Evolutionary conservation across 1,284 basidiomycete genomes (phyloP), one percentile per base, ranked within the genome.

Genomic region (Stygiomarasmius scandens): DNA sequence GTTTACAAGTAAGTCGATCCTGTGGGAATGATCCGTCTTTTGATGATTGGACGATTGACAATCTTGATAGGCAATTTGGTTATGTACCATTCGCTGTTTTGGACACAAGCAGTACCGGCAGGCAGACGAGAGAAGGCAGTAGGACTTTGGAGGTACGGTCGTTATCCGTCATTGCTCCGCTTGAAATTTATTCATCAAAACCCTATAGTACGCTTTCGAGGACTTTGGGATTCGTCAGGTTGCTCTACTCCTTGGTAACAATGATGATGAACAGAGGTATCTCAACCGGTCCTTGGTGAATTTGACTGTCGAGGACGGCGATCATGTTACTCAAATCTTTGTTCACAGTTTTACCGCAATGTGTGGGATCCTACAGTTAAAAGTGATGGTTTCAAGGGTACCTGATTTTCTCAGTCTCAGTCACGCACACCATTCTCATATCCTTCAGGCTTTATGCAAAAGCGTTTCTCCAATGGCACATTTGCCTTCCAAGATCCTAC

Each of bases 51-150:
- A n/a, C n/a, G n/a, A 44, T 43, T 46, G 36, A 54, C 3, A 32
- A 19, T 50, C 27, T 47, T n/a, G 54, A 3, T 52, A 87, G 85
- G 59, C 69, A 85, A 74, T 85, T 77, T 60, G 85, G 85, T 12
- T 89, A 80, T 64, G 82, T 89, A 6, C 86, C 86, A 0, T 86
- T 82, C 59, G 83, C 78, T 10, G 85, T 83, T 2, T 70, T 88
- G 20, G 86, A 87, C 61, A 74, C 79, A 0, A 72, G 77, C 3
- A 85, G 84, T 63, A 85, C 82, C 0, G 86, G 86, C 24, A 74
- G 84, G 27, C 86, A 87, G 65, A 88, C 86, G 2, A 74, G 85
- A 50, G 86, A 88, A 67, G 85, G 84, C 16, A 87, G 85, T 64
- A 72, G 86, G 49, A 89, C 86, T 2, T 71, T 89, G 4, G 86